A percentile compares a stretch with the other conserved stretches of the same genome.
Evolutionary conservation across 2,329 filamentous ascomycete genomes (phyloP).

Genomic region (Diatrype stigma): DNA sequence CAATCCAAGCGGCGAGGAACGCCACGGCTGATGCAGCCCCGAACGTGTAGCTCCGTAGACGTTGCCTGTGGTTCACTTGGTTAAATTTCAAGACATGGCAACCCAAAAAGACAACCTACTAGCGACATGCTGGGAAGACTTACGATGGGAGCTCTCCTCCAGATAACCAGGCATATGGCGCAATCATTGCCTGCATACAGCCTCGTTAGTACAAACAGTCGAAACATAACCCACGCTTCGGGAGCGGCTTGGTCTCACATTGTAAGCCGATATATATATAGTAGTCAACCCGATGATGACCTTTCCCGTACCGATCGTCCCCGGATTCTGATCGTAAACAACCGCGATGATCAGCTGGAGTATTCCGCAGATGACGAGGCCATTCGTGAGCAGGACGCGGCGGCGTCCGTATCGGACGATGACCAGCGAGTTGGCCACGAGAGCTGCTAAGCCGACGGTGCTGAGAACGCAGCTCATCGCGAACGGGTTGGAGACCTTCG

Average conservation of each 20-base stretch:
- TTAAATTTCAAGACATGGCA: not conserved
- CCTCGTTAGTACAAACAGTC: not conserved
- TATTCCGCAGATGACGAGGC: conserved; percentile 42
- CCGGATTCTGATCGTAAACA: conserved; percentile 38
- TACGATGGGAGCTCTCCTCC: conserved; percentile 48
- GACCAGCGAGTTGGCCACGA: conserved; percentile 43
- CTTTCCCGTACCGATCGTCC: conserved; percentile 28
- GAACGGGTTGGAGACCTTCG: conserved; percentile 44
- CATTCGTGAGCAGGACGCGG: conserved; percentile 43
- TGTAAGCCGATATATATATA: conserved; percentile 46
- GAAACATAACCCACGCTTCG: conserved; percentile 16
- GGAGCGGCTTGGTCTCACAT: conserved; percentile 25
- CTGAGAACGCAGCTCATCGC: conserved; percentile 48
- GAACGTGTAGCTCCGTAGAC: conserved; percentile 48
- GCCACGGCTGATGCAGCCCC: conserved; percentile 43
- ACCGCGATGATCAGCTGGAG: conserved; percentile 48
- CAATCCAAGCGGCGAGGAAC: conserved; percentile 47
- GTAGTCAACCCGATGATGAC: conserved; percentile 44
- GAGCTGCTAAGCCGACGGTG: conserved; percentile 43
- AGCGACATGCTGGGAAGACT: no score
- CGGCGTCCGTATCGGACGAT: conserved; percentile 45
- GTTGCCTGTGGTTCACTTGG: conserved; percentile 26
- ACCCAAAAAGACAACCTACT: no score
- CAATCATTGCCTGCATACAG: conserved; percentile 35
- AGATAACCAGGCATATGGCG: conserved; percentile 47